Evolutionary conservation across 2,329 filamentous ascomycete species (phyloP).

Genomic region (Penicillium freii): DNA sequence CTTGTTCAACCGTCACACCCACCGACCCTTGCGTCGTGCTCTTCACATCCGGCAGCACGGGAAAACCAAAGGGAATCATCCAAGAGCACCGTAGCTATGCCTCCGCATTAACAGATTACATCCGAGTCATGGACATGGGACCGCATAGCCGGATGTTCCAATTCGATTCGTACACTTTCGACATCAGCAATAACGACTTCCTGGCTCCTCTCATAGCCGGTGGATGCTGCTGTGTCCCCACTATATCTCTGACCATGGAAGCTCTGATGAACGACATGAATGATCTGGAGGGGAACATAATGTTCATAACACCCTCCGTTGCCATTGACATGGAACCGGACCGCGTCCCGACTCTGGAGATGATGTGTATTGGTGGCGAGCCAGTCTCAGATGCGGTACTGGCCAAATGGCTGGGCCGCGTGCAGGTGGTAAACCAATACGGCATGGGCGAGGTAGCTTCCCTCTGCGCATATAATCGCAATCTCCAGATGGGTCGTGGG

Average conservation of each 20-base stretch:
- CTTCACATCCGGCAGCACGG: conserved; percentile 31
- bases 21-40: conserved; percentile 24
- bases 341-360: conserved; percentile 21
- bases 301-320: conserved; percentile 27
- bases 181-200: conserved; percentile 31
- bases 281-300: conserved; percentile 22
- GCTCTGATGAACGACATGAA: conserved; percentile 19
- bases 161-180: conserved; percentile 31
- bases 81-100: conserved; percentile 27
- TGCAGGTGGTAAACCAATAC: conserved; percentile 27
- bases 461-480: conserved; percentile 24
- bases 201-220: conserved; percentile 22
- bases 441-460: conserved; percentile 30
- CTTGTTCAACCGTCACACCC: conserved; percentile 12
- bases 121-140: conserved; percentile 18
- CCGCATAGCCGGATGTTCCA: conserved; percentile 24
- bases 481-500: conserved; percentile 12
- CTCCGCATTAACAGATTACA: conserved; percentile 23
- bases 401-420: conserved; percentile 15
- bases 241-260: conserved; percentile 12
- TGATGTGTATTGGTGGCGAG: conserved; percentile 29
- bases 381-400: conserved; percentile 24
- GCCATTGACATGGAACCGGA: conserved; percentile 23
- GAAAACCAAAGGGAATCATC: conserved; percentile 28
- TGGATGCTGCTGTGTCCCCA: conserved; percentile 30